A percentile compares a stretch with the other conserved stretches of the same genome.
Conservation (phyloP, 1,284 basidiomycete genomes). For the Coriolopsis trogii region DNA sequence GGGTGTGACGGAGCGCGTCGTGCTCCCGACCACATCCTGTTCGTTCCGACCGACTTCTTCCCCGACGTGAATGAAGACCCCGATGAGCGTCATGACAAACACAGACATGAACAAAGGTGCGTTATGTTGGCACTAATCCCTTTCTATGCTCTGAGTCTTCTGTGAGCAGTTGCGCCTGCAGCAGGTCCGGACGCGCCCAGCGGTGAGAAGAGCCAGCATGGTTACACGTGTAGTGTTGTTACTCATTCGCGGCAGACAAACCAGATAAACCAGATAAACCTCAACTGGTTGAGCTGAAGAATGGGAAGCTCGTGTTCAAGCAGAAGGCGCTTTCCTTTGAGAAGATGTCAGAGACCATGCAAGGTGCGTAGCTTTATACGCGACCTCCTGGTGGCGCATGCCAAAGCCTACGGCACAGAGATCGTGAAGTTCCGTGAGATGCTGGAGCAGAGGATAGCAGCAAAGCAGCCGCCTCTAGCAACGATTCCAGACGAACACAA, state of each 20-base stretch:
- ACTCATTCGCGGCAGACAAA: conserved; percentile 16
- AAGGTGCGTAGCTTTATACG: conserved; percentile 52
- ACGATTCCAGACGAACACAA: conserved; percentile 68
- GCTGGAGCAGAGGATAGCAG: conserved; percentile 54
- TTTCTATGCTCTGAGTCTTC: not conserved
- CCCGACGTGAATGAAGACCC: not conserved
- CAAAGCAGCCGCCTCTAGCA: conserved; percentile 49
- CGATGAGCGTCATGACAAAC: conserved; percentile 30
- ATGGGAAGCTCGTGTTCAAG: conserved; percentile 76
- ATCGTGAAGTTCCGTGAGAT: conserved; percentile 75
- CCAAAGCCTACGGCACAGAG: conserved; percentile 44
- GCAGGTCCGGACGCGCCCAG: conserved; percentile 6
- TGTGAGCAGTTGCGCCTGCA: not conserved
- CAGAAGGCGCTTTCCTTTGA: conserved; percentile 80
- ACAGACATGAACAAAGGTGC: conserved; percentile 27
- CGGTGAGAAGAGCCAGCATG: conserved; percentile 11
- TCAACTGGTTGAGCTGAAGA: conserved; percentile 64
- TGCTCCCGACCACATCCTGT: conserved; percentile 11
- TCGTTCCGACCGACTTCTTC: conserved; percentile 8
- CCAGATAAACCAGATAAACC: conserved; percentile 42
- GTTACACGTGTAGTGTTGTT: conserved; percentile 8
- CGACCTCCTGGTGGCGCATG: not conserved
- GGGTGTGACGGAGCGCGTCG: conserved; percentile 28
- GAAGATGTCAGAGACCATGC: conserved; percentile 79
- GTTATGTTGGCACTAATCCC: not conserved